These are phyloP conservation scores for Podaxis sp. DNA, from an alignment of 768 basidiomycete species.

Conservation along the genomic window DNA sequence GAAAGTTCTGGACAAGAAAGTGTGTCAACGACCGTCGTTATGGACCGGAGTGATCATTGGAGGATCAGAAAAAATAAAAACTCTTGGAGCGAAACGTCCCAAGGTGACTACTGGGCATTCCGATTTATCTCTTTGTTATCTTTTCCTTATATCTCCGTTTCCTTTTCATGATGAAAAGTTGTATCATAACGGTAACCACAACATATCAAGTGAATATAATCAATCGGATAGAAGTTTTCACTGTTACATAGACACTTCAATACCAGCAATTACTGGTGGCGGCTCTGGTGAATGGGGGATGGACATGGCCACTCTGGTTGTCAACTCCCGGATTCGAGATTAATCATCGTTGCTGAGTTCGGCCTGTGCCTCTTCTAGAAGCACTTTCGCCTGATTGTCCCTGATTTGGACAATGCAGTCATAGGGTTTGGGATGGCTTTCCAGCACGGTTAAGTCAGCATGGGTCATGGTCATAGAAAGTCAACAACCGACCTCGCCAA, in stretches of 20 bases:
- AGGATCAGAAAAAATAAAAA: not conserved
- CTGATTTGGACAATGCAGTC: not conserved
- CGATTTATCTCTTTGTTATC: not conserved
- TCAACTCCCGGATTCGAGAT: not conserved
- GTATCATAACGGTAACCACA: not conserved
- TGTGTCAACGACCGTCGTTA: not conserved
- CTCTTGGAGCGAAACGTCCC: not conserved
- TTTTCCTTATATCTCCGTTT: not conserved
- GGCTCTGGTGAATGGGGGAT: too few relatives aligned
- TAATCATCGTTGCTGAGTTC: not conserved
- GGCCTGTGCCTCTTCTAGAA: not conserved
- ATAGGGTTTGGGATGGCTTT: not conserved
- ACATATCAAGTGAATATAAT: too few relatives aligned
- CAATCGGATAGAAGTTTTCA: too few relatives aligned
- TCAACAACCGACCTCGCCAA: not conserved
- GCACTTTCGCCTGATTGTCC: not conserved
- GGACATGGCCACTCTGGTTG: too few relatives aligned
- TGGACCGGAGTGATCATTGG: not conserved
- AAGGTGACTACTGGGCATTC: constrained; percentile 1
- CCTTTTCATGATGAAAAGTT: too few relatives aligned
- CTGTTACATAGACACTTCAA: too few relatives aligned
- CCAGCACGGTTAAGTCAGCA: not conserved
- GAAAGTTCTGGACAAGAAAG: not conserved
- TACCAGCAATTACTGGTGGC: not conserved
- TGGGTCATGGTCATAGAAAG: not conserved